Base-by-base conservation (phyloP, 805 yeast genomes). In the Metschnikowia cubensis region DNA sequence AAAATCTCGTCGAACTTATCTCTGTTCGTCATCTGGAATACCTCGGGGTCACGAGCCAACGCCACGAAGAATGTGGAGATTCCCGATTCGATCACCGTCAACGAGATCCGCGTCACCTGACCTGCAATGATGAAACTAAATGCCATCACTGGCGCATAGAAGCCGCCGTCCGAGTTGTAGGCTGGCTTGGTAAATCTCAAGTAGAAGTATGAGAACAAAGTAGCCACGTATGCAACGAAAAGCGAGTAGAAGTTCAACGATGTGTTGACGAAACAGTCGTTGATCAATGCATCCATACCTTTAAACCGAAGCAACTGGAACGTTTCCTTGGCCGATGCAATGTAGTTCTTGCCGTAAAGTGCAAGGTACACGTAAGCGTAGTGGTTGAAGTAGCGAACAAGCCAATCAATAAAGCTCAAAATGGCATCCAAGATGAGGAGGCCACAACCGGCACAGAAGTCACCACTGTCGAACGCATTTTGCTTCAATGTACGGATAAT, bases 321-420 rank as follows among this genome's bases (percentile, higher is more conserved):
- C 0, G 97, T 87, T 52, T 88, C 92, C 59, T 79, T 85, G 0
- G 96, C 91, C 0, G 95, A 83, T 29, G 75, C 72, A 44, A 87
- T 61, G 62, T 90, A 92, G 34, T 82, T 75, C 58, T 84, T 83
- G 42, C 97, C 97, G 67, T 89, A 92, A 21, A 91, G 75, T 0
- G 97, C 96, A 59, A 91, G 75, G 61, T 84, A 89, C 29, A 94
- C 84, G 65, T 87, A 88, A 6, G 97, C 96, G 63, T 89, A 91
- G 64, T 87, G 92, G 69, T 91, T 89, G 73, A 91, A 90, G 75
- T 88, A 90, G 52, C 83, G 77, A 20, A 87, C 86, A 44, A 85
- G 54, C 94, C 96, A 88, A 57, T 88, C 88, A 22, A 91, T 59
- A 17, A 87, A 67, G 4, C 84, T 78, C 39, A 89, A 66, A 25